Conservation (phyloP, 2,329 filamentous ascomycete genomes). For the Sporothrix protearum region DNA sequence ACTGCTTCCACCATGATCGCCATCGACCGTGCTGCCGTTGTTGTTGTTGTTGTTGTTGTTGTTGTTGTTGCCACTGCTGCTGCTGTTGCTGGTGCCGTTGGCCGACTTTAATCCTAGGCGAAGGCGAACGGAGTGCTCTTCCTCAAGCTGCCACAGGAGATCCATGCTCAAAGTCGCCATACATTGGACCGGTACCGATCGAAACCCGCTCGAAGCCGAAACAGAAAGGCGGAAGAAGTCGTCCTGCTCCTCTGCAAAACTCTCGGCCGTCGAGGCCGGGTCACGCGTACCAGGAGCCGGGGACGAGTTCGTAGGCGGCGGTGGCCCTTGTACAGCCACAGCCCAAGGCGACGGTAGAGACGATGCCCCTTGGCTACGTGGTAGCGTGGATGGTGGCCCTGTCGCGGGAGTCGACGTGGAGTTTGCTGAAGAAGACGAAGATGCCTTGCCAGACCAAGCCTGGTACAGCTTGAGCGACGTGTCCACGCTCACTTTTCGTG, state of each 20-base stretch:
- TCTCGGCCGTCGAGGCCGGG: background rate
- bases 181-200: slow-evolving; percentile 41
- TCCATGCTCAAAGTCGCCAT: slow-evolving; percentile 46
- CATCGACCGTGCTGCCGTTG: background rate
- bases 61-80: background rate
- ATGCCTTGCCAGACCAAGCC: slow-evolving; percentile 27
- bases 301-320: background rate
- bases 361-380: background rate
- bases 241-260: slow-evolving; percentile 30
- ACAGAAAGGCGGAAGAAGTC: slow-evolving; percentile 41
- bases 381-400: background rate
- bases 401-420: background rate
- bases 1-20: background rate
- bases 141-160: slow-evolving; percentile 44
- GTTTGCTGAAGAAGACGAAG: slow-evolving; percentile 11
- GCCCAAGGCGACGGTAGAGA: slow-evolving; percentile 1
- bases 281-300: background rate
- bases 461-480: slow-evolving; percentile 35
- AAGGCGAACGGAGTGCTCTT: slow-evolving; percentile 36
- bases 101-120: slow-evolving; percentile 23
- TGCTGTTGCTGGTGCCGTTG: background rate
- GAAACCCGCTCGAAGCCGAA: slow-evolving; percentile 44
- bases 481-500: slow-evolving; percentile 49
- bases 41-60: background rate
- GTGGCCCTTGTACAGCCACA: background rate